Evolutionary conservation across 805 yeast genomes (phyloP).

Genomic region (Ogataea philodendri): DNA sequence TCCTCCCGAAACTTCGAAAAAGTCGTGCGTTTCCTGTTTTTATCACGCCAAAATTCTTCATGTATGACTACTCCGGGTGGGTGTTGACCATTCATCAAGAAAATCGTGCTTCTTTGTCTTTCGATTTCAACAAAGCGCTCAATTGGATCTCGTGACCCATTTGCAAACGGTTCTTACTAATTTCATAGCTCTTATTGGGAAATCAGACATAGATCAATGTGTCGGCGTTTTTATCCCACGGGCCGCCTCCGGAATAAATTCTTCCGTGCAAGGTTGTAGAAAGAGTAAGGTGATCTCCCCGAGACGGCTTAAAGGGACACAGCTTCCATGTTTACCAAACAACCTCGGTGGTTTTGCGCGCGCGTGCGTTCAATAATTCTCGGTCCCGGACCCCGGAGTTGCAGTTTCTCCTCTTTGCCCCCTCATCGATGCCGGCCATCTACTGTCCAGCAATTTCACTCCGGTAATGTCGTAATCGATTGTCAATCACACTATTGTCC

Average conservation of each 20-base stretch:
- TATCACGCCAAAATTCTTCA: constrained; percentile 17
- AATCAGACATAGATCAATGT: not conserved
- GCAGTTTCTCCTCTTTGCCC: constrained; percentile 1
- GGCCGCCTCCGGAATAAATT: constrained; percentile 4
- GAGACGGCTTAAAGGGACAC: constrained; percentile 8
- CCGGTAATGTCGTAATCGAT: too few relatives aligned
- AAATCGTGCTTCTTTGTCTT: too few relatives aligned
- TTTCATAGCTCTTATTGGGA: not conserved
- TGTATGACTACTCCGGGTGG: constrained; percentile 22
- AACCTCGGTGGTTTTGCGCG: constrained; percentile 1
- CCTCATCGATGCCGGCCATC: too few relatives aligned
- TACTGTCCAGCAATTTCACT: too few relatives aligned
- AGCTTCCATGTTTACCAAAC: too few relatives aligned
- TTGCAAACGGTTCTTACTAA: too few relatives aligned
- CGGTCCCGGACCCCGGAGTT: not conserved
- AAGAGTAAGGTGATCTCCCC: constrained; percentile 2
- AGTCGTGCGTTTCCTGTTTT: constrained; percentile 13
- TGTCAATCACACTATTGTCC: too few relatives aligned
- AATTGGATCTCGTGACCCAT: too few relatives aligned
- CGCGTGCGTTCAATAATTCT: not conserved
- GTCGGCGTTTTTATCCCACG: not conserved
- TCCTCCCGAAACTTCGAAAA: constrained; percentile 2
- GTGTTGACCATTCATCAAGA: constrained; percentile 16
- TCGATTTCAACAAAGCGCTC: too few relatives aligned
- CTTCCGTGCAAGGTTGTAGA: constrained; percentile 10